Evolutionary conservation across 306 rosid genomes (phyloP).

Genomic region (Cicer bijugum): DNA sequence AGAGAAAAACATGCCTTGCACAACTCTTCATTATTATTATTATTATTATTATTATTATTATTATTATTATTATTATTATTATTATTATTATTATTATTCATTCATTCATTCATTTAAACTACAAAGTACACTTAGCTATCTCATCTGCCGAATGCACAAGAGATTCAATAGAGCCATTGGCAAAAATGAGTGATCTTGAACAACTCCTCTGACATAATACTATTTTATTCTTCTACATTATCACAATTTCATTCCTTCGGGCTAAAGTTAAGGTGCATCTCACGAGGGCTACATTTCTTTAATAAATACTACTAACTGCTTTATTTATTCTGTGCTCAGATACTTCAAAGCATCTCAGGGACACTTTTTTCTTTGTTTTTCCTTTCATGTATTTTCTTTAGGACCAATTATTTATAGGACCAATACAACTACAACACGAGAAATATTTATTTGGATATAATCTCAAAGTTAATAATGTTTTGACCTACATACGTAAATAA

Average conservation of each 20-base stretch:
- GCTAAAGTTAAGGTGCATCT: conserved; percentile 69
- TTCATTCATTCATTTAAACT: conserved; percentile 2
- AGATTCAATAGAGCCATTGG: conserved; percentile 28
- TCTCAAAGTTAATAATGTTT: too few species aligned
- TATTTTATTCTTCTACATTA: conserved; percentile 26
- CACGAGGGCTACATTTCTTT: conserved; percentile 59
- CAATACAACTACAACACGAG: too few species aligned
- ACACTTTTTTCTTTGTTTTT: conserved; percentile 28
- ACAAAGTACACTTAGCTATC: conserved; percentile 26
- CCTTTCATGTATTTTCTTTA: too few species aligned
- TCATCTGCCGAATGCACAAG: conserved; percentile 11
- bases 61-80: conserved; percentile 6
- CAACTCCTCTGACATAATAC: conserved; percentile 53
- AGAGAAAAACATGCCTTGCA: conserved; percentile 47
- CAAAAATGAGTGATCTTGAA: conserved; percentile 42
- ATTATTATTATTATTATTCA: background rate
- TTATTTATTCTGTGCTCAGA: conserved; percentile 59
- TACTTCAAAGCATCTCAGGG: conserved; percentile 49
- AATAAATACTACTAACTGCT: conserved; percentile 27
- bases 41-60: conserved; percentile 19
- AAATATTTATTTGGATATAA: too few species aligned
- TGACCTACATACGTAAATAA: too few species aligned
- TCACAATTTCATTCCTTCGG: conserved; percentile 61
- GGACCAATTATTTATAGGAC: too few species aligned
- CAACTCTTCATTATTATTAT: conserved; percentile 44